phyloP scores from a whole-genome alignment of 306 rosid species.

The Cyamopsis tetragonoloba region DNA sequence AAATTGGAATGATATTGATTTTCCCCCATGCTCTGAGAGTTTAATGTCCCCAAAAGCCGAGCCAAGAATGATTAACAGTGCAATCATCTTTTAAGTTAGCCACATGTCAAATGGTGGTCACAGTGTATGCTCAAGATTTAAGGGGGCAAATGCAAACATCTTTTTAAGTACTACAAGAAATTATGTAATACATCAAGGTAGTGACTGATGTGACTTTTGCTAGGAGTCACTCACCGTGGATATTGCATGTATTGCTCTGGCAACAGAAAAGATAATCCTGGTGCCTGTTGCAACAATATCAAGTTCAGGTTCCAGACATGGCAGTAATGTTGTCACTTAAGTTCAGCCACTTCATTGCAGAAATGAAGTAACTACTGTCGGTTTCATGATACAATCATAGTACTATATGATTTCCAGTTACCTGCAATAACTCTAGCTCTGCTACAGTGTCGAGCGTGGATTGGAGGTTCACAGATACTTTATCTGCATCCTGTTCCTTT shows the following conservation, averaged over 20 bases:
- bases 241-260: conserved; percentile 66
- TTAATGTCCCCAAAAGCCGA: not conserved
- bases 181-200: not conserved
- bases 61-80: not conserved
- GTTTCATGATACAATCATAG: not conserved
- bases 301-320: conserved; percentile 28
- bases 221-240: conserved; percentile 61
- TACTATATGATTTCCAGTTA: conserved; percentile 21
- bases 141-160: not conserved
- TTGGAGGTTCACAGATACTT: conserved; percentile 72
- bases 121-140: not conserved
- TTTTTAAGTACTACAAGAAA: not conserved
- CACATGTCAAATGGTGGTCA: not conserved
- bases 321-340: not conserved
- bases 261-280: conserved; percentile 86
- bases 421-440: conserved; percentile 85
- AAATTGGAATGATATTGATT: conserved; percentile 26
- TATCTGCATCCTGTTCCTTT: conserved; percentile 77
- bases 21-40: not conserved
- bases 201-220: not conserved
- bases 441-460: conserved; percentile 79
- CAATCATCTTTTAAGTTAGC: not conserved
- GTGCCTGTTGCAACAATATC: conserved; percentile 62
- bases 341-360: conserved; percentile 7
- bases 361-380: not conserved